These are phyloP conservation scores for Tetrahymena thermophila DNA, from an alignment of 73 alveolate species.

Conservation along the genomic window DNA sequence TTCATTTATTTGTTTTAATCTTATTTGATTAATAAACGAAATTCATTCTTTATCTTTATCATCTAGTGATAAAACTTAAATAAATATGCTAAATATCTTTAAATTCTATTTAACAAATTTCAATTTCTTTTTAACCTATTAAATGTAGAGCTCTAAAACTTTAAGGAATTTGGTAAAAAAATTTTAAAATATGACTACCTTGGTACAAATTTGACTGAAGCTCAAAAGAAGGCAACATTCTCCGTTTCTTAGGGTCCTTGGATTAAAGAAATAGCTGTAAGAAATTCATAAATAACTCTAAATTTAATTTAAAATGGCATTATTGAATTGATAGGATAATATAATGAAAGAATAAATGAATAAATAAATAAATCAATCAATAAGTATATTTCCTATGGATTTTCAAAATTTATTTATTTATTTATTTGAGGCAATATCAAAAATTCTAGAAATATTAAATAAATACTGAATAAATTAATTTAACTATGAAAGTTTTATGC, in stretches of 20 bases:
- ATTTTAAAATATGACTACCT: not conserved
- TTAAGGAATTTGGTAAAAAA: not conserved
- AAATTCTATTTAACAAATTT: not conserved
- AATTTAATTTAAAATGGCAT: not conserved
- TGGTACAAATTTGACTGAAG: not conserved
- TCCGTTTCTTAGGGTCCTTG: not conserved
- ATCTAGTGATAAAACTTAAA: not conserved
- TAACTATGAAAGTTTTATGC: not conserved
- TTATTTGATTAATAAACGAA: no score
- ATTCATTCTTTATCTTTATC: not conserved
- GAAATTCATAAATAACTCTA: not conserved
- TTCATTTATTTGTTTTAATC: not conserved
- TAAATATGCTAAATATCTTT: not conserved
- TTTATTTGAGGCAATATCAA: not conserved
- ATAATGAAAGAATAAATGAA: no score
- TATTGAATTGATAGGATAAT: not conserved
- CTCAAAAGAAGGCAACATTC: not conserved
- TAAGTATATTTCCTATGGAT: not conserved
- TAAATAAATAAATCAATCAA: not conserved
- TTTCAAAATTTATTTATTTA: not conserved
- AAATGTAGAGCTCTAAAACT: not conserved
- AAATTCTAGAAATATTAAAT: not conserved
- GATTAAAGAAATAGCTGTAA: not conserved
- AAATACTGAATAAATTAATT: not conserved
- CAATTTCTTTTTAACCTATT: not conserved